Conservation (phyloP, 1,284 basidiomycete species). For the Wallemia mellicola region DNA sequence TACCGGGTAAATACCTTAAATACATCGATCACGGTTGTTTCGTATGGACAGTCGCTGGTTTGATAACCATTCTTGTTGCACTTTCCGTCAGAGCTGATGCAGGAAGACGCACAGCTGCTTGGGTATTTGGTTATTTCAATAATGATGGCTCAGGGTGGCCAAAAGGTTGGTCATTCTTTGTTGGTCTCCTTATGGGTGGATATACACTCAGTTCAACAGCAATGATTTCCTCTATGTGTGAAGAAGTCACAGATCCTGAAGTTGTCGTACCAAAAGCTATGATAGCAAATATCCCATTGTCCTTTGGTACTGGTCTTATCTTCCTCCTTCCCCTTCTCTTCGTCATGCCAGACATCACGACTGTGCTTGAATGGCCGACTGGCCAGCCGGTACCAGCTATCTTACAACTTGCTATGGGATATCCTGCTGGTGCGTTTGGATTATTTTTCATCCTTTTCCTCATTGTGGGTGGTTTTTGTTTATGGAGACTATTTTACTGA, state of each 20-base stretch:
- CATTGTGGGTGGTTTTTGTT: neutral
- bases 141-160: slow-evolving; percentile 10
- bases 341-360: slow-evolving; percentile 16
- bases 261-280: slow-evolving; percentile 8
- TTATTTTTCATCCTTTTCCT: slow-evolving; percentile 16
- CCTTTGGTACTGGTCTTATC: slow-evolving; percentile 8
- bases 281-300: slow-evolving; percentile 13
- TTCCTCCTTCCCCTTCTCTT: slow-evolving; percentile 20
- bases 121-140: neutral
- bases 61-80: neutral
- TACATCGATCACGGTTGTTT: neutral
- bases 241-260: slow-evolving; percentile 13
- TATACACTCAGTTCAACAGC: slow-evolving; percentile 16
- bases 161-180: slow-evolving; percentile 17
- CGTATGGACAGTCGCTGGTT: slow-evolving; percentile 8
- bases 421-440: slow-evolving; percentile 17
- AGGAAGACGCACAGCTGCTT: neutral
- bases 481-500: slow-evolving; percentile 6
- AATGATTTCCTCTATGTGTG: slow-evolving; percentile 17
- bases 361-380: slow-evolving; percentile 15
- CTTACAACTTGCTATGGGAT: slow-evolving; percentile 18
- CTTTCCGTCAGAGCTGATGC: neutral
- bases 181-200: slow-evolving; percentile 16
- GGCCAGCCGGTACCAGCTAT: slow-evolving; percentile 19
- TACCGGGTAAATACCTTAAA: neutral